Conservation (phyloP, 2,329 filamentous ascomycete species). For the Onygenales sp. region DNA sequence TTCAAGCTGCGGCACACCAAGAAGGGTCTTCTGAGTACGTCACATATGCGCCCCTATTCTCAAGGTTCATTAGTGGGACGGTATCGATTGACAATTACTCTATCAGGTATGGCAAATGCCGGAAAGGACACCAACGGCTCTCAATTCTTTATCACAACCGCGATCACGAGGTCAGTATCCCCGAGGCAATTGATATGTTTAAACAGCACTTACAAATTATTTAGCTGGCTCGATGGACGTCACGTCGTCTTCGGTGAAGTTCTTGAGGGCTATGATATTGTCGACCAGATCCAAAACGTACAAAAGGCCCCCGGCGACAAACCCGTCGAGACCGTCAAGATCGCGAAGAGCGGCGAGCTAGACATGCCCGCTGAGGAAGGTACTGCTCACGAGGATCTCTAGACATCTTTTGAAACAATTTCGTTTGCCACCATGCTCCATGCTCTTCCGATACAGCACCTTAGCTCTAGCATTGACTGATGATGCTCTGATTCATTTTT, state of each 20-base stretch:
- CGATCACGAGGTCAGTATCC: conserved; percentile 39
- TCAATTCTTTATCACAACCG: conserved; percentile 60
- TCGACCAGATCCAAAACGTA: conserved; percentile 56
- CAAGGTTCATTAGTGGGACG: background rate
- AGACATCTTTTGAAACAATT: conserved; percentile 23
- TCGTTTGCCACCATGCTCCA: background rate
- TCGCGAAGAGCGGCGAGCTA: conserved; percentile 57
- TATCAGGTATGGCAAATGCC: conserved; percentile 54
- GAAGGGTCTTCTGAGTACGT: conserved; percentile 52
- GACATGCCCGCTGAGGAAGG: conserved; percentile 49
- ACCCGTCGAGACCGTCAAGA: conserved; percentile 51
- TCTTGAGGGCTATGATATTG: conserved; percentile 57
- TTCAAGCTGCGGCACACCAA: conserved; percentile 62
- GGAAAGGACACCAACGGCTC: conserved; percentile 57
- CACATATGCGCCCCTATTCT: background rate
- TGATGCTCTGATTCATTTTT: conserved; percentile 1
- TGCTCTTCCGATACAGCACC: too few relatives aligned
- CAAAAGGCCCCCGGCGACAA: conserved; percentile 49
- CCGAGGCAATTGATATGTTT: background rate
- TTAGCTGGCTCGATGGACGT: conserved; percentile 51
- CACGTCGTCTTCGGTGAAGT: conserved; percentile 64
- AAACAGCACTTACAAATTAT: conserved; percentile 1
- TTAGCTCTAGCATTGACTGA: too few relatives aligned
- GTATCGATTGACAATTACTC: background rate
- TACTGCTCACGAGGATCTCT: conserved; percentile 55